Percentiles rank a stretch among this genome's conserved stretches.
These are phyloP conservation scores for Podospora australis DNA, from an alignment of 495 filamentous ascomycete genomes.

Conservation along the genomic window DNA sequence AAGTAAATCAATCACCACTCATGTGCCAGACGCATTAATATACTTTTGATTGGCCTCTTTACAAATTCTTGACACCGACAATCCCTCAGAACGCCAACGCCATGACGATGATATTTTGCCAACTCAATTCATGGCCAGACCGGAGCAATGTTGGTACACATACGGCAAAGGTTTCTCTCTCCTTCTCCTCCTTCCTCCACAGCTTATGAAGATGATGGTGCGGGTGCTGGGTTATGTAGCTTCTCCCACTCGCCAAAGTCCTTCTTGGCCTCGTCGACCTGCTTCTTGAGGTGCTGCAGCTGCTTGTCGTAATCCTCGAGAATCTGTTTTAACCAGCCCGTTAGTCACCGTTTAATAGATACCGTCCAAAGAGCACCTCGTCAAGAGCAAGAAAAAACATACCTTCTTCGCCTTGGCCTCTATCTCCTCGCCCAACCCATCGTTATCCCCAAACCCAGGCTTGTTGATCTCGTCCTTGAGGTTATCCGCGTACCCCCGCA, in stretches of 20 bases:
- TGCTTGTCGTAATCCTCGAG: slow-evolving; percentile 86
- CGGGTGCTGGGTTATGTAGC: slow-evolving; percentile 35
- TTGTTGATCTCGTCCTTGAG: slow-evolving; percentile 75
- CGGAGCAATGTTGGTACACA: too few relatives aligned
- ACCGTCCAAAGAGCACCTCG: not conserved
- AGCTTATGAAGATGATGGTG: too few relatives aligned
- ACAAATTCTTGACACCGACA: too few relatives aligned
- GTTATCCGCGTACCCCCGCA: slow-evolving; percentile 70
- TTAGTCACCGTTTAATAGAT: slow-evolving; percentile 21
- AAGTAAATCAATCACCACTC: too few relatives aligned
- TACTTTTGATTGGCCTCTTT: too few relatives aligned
- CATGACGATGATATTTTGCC: too few relatives aligned
- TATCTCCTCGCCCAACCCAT: slow-evolving; percentile 66
- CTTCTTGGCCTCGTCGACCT: slow-evolving; percentile 68
- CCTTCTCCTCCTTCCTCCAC: too few relatives aligned
- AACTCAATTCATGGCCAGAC: too few relatives aligned
- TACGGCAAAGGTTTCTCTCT: too few relatives aligned
- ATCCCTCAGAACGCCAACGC: too few relatives aligned
- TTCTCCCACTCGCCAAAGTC: slow-evolving; percentile 75
- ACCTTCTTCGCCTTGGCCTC: slow-evolving; percentile 83
- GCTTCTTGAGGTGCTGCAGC: slow-evolving; percentile 74
- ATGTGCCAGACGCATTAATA: too few relatives aligned
- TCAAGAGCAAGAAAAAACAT: slow-evolving; percentile 20
- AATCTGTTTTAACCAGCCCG: slow-evolving; percentile 49
- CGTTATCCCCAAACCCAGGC: slow-evolving; percentile 42